Evolutionary conservation across 768 basidiomycete genomes (phyloP), one percentile per base, ranked within the genome.

Genomic region (Termitomyces sp.): DNA sequence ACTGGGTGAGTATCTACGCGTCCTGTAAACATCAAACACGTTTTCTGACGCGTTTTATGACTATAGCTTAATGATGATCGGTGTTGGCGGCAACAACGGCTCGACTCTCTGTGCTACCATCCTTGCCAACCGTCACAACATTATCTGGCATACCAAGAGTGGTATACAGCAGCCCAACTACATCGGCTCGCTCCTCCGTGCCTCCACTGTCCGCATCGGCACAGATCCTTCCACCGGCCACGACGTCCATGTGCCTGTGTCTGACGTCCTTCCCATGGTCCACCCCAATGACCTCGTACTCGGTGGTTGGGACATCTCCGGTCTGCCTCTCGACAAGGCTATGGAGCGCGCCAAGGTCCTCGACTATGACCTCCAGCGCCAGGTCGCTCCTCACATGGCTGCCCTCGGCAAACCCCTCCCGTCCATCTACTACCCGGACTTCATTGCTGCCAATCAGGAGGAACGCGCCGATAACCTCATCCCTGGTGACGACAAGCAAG

Each of bases 251-350:
- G 87, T 96, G 60, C 97, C 97, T 18, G 76, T 98, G 67, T 90
- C 87, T 10, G 94, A 96, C 66, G 84, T 98, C 60, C 82, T 97
- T 44, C 95, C 95, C 49, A 97, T 96, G 92, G 94, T 95, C 49
- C 94, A 98, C 75, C 96, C 96, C 51, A 95, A 97, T 68, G 97
- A 98, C 74, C 87, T 98, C 67, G 92, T 97, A 63, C 84, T 98
- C 61, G 93, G 97, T 50, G 96, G 97, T 20, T 99, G 96, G 97
- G 97, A 99, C 68, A 98, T 99, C 68, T 97, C 94, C 44, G 82
- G 87, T 44, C 44, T 85, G 39, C 72, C 85, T 42, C 82, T 99
- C 76, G 94, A 98, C 73, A 81, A 87, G 73, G 94, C 97, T 15
- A 97, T 98, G 94, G 77, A 81, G 61, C 92, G 96, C 62, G 90